Evolutionary conservation across 306 rosid genomes (phyloP), one percentile per base, ranked within the genome.

Genomic region (Malus fusca): DNA sequence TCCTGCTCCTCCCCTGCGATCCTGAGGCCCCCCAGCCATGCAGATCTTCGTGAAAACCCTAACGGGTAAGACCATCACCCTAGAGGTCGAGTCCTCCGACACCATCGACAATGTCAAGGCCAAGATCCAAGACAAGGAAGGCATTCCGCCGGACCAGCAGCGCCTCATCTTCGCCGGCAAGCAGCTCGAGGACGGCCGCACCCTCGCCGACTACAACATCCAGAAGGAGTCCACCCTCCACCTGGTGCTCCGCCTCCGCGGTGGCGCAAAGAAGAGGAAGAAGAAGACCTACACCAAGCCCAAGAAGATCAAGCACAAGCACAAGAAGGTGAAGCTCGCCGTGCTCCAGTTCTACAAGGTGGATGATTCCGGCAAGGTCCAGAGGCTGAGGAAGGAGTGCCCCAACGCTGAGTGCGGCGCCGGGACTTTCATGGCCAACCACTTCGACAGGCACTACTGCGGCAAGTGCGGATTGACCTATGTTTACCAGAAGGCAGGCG

Each of bases 251-350:
- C 95, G 98, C 31, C 97, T 93, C 69, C 88, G 98, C 3, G 98
- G 98, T 13, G 98, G 98, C 1, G 98, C 98, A 12, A 93, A 93
- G 85, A 93, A 93, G 92, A 75, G 98, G 5, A 93, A 93, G 97
- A 93, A 93, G 97, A 93, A 93, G 93, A 93, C 98, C 59, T 91
- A 93, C 87, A 91, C 98, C 60, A 93, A 91, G 86, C 98, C 98
- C 0, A 93, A 93, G 92, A 93, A 93, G 88, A 90, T 93, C 85
- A 93, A 93, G 92, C 98, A 93, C 89, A 93, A 93, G 88, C 87
- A 93, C 10, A 93, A 88, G 96, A 93, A 93, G 92, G 96, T 93
- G 5, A 93, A 93, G 96, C 93, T 93, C 69, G 88, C 97, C 0
- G 73, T 91, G 4, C 89, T 93, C 2, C 98, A 93, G 80, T 93